A percentile compares a stretch with the other conserved stretches of the same genome.
phyloP scores from a whole-genome alignment of 345 rosid genomes.

The Lumnitzera littorea region DNA sequence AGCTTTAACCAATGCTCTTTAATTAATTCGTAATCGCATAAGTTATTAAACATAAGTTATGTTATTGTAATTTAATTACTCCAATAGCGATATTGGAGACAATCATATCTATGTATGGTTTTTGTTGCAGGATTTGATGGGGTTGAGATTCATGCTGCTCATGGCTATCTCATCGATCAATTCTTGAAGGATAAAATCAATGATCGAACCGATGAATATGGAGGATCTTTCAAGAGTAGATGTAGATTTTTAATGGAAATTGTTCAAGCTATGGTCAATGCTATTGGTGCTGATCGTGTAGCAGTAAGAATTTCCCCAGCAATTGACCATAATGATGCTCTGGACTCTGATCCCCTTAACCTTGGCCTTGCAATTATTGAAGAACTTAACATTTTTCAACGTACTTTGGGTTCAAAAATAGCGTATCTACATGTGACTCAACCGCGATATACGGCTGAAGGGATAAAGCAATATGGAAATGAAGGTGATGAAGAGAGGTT shows the following conservation, averaged over 20 bases:
- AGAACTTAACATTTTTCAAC: slow-evolving; percentile 54
- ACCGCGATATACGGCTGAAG: slow-evolving; percentile 64
- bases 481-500: slow-evolving; percentile 14
- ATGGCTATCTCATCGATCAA: slow-evolving; percentile 84
- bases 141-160: slow-evolving; percentile 81
- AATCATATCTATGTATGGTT: not conserved
- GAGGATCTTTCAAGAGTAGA: slow-evolving; percentile 59
- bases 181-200: slow-evolving; percentile 78
- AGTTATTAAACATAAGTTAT: not conserved
- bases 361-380: slow-evolving; percentile 60
- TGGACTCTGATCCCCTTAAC: slow-evolving; percentile 64
- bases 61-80: not conserved
- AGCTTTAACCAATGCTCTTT: no score
- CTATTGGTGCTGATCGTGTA: slow-evolving; percentile 51
- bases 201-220: slow-evolving; percentile 69
- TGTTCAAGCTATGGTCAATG: slow-evolving; percentile 41
- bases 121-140: slow-evolving; percentile 63
- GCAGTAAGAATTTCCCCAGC: slow-evolving; percentile 78
- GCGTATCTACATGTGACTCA: slow-evolving; percentile 78
- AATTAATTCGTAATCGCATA: not conserved
- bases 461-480: slow-evolving; percentile 48
- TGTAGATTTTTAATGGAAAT: slow-evolving; percentile 62
- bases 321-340: slow-evolving; percentile 69
- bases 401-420: slow-evolving; percentile 37
- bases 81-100: not conserved